phyloP scores from a whole-genome alignment of 176 grass and related monocot genomes.

The Oryza meridionalis region DNA sequence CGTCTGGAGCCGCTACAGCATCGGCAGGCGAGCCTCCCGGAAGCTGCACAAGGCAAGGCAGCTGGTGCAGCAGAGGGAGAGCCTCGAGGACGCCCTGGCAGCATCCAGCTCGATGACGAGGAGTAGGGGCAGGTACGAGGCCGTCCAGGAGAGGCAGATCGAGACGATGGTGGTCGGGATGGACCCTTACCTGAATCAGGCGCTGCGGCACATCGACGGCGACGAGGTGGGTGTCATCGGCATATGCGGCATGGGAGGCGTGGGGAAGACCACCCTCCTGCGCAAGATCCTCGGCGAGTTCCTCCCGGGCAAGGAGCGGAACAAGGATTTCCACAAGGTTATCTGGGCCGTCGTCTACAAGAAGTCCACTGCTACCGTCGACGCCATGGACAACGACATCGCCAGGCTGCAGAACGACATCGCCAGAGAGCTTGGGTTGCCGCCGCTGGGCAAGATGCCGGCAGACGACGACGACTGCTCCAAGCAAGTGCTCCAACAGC shows the following conservation, averaged over 20 bases:
- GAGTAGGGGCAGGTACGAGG: too few species aligned
- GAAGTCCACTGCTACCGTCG: not conserved
- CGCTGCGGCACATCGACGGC: not conserved
- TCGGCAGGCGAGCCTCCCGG: not conserved
- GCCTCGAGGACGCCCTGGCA: not conserved
- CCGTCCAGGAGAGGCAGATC: not conserved
- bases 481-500: not conserved
- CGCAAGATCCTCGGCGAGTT: not conserved
- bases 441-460: too few species aligned
- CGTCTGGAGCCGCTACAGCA: not conserved
- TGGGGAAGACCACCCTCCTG: conserved; percentile 12
- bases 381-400: too few species aligned
- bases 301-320: not conserved
- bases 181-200: not conserved
- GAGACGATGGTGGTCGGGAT: not conserved
- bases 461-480: too few species aligned
- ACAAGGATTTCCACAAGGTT: not conserved
- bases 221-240: not conserved
- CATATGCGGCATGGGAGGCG: conserved; percentile 11
- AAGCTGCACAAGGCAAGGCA: not conserved
- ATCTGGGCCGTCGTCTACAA: not conserved
- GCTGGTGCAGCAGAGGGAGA: not conserved
- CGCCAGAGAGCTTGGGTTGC: not conserved
- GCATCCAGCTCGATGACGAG: not conserved
- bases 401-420: not conserved